These are phyloP conservation scores for Terfezia boudieri DNA, from an alignment of 495 filamentous ascomycete genomes.

Conservation along the genomic window DNA sequence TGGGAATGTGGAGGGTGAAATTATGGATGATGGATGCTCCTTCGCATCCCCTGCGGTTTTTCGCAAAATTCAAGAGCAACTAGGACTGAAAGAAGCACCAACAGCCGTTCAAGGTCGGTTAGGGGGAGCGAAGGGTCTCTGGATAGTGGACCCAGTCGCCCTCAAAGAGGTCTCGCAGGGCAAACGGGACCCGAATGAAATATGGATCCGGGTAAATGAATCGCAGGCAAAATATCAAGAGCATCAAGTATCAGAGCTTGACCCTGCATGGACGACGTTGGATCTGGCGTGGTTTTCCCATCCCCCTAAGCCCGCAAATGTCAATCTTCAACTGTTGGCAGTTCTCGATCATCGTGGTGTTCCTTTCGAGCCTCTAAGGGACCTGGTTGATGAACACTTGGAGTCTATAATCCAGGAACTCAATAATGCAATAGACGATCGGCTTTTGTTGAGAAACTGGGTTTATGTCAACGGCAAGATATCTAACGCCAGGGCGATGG, in stretches of 20 bases:
- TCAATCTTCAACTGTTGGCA: slow-evolving; percentile 59
- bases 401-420: slow-evolving; percentile 36
- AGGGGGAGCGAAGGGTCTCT: slow-evolving; percentile 70
- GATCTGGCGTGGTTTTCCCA: slow-evolving; percentile 53
- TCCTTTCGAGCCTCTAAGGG: slow-evolving; percentile 25
- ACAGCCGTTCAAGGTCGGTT: slow-evolving; percentile 64
- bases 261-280: slow-evolving; percentile 24
- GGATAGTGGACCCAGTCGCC: slow-evolving; percentile 38
- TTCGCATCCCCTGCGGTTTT: slow-evolving; percentile 45
- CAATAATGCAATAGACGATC: slow-evolving; percentile 30
- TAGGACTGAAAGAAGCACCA: slow-evolving; percentile 40
- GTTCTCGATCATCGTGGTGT: slow-evolving; percentile 49
- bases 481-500: slow-evolving; percentile 17
- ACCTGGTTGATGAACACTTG: slow-evolving; percentile 36
- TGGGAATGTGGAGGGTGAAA: slow-evolving; percentile 7
- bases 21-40: slow-evolving; percentile 73
- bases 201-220: slow-evolving; percentile 58
- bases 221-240: slow-evolving; percentile 64
- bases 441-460: slow-evolving; percentile 33
- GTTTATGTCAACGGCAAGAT: slow-evolving; percentile 22
- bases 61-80: slow-evolving; percentile 30
- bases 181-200: slow-evolving; percentile 2
- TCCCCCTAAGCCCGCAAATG: slow-evolving; percentile 37
- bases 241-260: slow-evolving; percentile 26
- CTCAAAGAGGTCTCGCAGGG: slow-evolving; percentile 6